A percentile compares a stretch with the other conserved stretches of the same genome.
Evolutionary conservation across 768 basidiomycete species (phyloP).

Genomic region (Pleurotus tuber-regium): DNA sequence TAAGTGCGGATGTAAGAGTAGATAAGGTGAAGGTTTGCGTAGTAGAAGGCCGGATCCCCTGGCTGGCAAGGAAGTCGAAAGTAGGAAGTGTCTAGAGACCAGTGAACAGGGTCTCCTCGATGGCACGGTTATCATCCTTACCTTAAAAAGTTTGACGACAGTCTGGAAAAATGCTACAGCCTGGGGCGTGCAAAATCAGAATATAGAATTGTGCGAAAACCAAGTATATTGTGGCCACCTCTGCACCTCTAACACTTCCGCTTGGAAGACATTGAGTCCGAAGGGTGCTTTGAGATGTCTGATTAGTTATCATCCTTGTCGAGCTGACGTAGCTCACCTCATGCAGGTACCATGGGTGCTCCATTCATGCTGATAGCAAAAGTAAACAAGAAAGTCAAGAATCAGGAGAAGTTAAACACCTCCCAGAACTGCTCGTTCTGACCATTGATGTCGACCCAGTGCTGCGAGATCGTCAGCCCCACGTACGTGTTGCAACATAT

Average conservation of each 20-base stretch:
- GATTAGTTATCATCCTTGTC: neutral
- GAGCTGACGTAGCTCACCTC: slow-evolving; percentile 28
- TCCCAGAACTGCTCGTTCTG: slow-evolving; percentile 67
- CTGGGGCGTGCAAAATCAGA: too few species aligned
- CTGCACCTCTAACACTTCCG: slow-evolving; percentile 53
- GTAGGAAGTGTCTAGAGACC: slow-evolving; percentile 59
- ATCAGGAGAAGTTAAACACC: slow-evolving; percentile 31
- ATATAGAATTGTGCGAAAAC: neutral
- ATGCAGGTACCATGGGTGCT: slow-evolving; percentile 60
- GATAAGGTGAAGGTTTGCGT: slow-evolving; percentile 59
- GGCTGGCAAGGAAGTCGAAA: slow-evolving; percentile 64
- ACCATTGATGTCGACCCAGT: slow-evolving; percentile 62
- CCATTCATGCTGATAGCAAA: slow-evolving; percentile 60
- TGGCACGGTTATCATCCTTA: slow-evolving; percentile 10
- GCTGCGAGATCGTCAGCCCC: slow-evolving; percentile 41
- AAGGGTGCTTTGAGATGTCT: slow-evolving; percentile 48
- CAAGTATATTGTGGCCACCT: slow-evolving; percentile 33
- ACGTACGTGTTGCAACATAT: neutral
- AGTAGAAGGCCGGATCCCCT: slow-evolving; percentile 70
- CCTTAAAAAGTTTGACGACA: slow-evolving; percentile 48
- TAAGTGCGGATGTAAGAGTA: slow-evolving; percentile 51
- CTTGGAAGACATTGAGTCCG: slow-evolving; percentile 54
- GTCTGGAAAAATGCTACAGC: slow-evolving; percentile 66
- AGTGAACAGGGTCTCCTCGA: neutral
- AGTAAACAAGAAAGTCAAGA: slow-evolving; percentile 9